Conservation (phyloP, 345 rosid genomes). For the Eucalyptus pauciflora region DNA sequence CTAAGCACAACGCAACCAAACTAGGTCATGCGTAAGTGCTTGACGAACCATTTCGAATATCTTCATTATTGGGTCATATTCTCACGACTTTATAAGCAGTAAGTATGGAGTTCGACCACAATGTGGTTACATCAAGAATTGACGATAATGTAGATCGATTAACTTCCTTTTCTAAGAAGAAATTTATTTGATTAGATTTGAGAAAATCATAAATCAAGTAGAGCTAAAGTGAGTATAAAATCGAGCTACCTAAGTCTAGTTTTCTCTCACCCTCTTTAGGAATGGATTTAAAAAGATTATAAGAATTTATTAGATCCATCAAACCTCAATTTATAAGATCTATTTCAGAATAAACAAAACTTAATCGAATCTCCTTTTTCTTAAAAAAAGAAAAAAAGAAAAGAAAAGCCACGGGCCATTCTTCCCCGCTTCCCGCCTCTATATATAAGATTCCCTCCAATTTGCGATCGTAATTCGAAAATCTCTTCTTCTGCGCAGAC, state of each 20-base stretch:
- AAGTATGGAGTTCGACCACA: rapidly evolving
- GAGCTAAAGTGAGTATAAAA: rapidly evolving
- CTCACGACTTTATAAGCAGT: rapidly evolving
- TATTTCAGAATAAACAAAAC: no score
- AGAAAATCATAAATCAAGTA: background rate
- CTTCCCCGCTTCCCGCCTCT: no score
- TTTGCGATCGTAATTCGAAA: no score
- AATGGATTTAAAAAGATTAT: no score
- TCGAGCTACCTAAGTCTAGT: rapidly evolving
- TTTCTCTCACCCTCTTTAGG: background rate
- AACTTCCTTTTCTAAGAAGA: rapidly evolving
- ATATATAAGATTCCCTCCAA: no score
- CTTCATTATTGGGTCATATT: rapidly evolving
- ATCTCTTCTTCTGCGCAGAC: no score
- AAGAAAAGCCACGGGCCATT: no score
- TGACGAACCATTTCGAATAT: rapidly evolving
- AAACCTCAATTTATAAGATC: background rate
- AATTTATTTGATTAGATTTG: rapidly evolving
- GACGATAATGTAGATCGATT: rapidly evolving
- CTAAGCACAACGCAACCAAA: no score
- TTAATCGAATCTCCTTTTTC: no score
- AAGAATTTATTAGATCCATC: no score
- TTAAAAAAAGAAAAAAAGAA: no score
- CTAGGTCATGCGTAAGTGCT: no score
- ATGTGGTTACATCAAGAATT: rapidly evolving